Base-by-base conservation (phyloP, 331 rosid genomes). In the Pyracantha coccinea region DNA sequence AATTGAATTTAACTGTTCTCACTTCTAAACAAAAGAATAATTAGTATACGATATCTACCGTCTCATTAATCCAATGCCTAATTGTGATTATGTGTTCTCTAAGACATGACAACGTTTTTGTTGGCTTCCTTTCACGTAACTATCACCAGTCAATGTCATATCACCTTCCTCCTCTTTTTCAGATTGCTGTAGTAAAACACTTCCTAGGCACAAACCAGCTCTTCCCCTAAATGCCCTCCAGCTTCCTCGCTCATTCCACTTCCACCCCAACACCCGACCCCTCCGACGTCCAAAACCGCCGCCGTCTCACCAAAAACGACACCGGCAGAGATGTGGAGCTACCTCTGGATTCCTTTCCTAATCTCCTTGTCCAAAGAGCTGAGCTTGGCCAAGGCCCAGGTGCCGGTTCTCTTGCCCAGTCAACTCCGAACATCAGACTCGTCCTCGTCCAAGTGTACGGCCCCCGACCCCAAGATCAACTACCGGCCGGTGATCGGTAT, bases 401-500 rank as follows among this genome's bases (percentile, higher is more conserved):
- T 82, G 0, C 28, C 20, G 62, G 71, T 90, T 70, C 66, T 83
- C 65, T 82, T 83, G 41, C 89, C 83, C 15, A 66, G 80, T 86
- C 88, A 86, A 81, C 80, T 70, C 73, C 25, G 68, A 14, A 24
- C 69, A 25, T 68, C 53, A 38, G 81, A 69, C 69, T 69, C 88
- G 3, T 13, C 47, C 2, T n/a, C 55, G 25, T 38, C 72, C 16
- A 66, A 72, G 60, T 92, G 97, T 35, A 32, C 88, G 19, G 44
- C 72, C 16, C 87, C 81, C 1, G 52, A 82, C 38, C 85, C 86
- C 4, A 71, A 33, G 79, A 80, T 90, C 71, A 87, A 90, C 64
- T 80, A 90, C 85, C 78, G 71, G 3, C 96, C 96, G 11, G 89
- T 90, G 69, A 92, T 92, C 86, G 97, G 97, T 4, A 92, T 92